Evolutionary conservation across 768 basidiomycete genomes (phyloP).

Genomic region (Tulasnella sp.): DNA sequence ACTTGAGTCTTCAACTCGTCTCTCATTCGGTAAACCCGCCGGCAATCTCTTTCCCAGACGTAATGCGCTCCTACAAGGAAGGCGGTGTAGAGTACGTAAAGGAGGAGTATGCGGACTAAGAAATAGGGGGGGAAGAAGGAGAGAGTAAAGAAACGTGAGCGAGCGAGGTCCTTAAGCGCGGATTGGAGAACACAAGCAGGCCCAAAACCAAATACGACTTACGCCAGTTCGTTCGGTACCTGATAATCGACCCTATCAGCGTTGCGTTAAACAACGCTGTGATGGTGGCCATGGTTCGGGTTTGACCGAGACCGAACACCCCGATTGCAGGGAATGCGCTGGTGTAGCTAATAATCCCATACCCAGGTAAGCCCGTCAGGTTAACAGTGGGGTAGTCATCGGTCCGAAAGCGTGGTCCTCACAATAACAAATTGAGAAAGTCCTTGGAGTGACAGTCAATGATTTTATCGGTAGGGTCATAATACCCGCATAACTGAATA

Average conservation of each 20-base stretch:
- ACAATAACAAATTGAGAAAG: conserved; percentile 41
- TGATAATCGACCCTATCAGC: background rate
- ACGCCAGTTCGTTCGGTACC: no score
- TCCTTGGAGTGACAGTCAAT: conserved; percentile 43
- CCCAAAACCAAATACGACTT: no score
- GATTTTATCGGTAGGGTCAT: background rate
- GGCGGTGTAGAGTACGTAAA: background rate
- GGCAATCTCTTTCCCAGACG: conserved; percentile 65
- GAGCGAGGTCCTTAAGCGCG: no score
- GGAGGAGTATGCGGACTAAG: background rate
- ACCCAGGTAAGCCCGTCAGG: no score
- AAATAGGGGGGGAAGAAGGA: no score
- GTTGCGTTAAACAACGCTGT: background rate
- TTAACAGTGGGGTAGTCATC: no score
- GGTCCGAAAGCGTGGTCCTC: background rate
- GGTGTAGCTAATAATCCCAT: background rate
- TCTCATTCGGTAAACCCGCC: conserved; percentile 68
- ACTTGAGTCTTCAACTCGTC: conserved; percentile 74
- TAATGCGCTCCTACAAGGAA: conserved; percentile 51
- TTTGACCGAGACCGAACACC: background rate
- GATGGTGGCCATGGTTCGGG: background rate
- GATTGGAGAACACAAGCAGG: no score
- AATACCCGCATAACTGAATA: conserved; percentile 41
- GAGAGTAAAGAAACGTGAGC: no score
- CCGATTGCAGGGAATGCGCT: background rate